A percentile compares a stretch with the other conserved stretches of the same genome.
These are phyloP conservation scores for Eucalyptus tenuipes DNA, from an alignment of 345 rosid genomes.

Conservation along the genomic window DNA sequence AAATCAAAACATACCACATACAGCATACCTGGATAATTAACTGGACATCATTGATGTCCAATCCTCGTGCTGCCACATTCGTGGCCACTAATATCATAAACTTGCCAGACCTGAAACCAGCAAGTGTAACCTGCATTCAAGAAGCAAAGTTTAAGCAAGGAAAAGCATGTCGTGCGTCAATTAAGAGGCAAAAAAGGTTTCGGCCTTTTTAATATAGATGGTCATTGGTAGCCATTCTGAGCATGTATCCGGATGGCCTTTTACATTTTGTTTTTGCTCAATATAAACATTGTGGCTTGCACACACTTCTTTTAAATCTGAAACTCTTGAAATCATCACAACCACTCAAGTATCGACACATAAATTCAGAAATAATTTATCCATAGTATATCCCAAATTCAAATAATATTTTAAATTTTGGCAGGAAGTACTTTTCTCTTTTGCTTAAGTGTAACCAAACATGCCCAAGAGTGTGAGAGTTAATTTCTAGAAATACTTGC, in stretches of 20 bases:
- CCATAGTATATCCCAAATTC: neutral
- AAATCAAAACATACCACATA: neutral
- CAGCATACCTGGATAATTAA: constrained; percentile 78
- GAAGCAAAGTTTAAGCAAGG: neutral
- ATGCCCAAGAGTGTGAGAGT: neutral
- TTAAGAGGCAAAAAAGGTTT: neutral
- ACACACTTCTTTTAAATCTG: neutral
- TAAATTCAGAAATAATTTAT: neutral
- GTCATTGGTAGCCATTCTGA: neutral
- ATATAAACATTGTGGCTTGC: neutral
- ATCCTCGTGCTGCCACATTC: constrained; percentile 94
- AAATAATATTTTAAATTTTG: neutral
- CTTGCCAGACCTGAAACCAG: constrained; percentile 87
- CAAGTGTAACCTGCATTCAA: constrained; percentile 61
- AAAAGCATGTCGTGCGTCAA: neutral
- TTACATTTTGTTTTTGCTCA: neutral
- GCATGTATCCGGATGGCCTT: neutral
- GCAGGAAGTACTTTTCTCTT: neutral
- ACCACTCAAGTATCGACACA: neutral
- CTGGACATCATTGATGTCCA: constrained; percentile 95
- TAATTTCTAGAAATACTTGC: neutral
- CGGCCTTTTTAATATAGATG: neutral
- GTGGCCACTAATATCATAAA: constrained; percentile 88
- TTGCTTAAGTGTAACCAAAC: neutral
- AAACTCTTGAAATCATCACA: neutral